These are phyloP conservation scores for Prillingera fragicola DNA, from an alignment of 1,284 basidiomycete genomes.

Conservation along the genomic window DNA sequence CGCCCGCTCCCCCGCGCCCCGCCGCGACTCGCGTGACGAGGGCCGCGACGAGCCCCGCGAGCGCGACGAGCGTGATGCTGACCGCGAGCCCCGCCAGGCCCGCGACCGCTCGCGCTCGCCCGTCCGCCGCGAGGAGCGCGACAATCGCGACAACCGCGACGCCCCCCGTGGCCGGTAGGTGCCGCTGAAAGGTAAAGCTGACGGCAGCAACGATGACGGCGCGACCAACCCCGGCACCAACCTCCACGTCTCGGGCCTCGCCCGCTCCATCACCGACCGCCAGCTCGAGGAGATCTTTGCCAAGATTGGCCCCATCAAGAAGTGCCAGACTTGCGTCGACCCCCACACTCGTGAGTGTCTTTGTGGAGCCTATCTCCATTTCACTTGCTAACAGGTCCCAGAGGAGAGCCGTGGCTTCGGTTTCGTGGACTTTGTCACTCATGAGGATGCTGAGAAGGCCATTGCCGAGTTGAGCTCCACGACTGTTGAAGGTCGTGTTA, in stretches of 20 bases:
- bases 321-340: constrained; percentile 93
- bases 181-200: background rate
- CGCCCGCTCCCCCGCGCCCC: constrained; percentile 20
- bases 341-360: constrained; percentile 69
- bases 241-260: constrained; percentile 86
- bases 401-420: constrained; percentile 91
- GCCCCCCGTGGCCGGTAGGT: constrained; percentile 21
- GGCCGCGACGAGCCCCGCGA: constrained; percentile 6
- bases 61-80: constrained; percentile 6
- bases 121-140: constrained; percentile 28
- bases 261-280: constrained; percentile 70
- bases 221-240: constrained; percentile 86
- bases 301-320: constrained; percentile 76
- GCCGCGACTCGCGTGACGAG: no score
- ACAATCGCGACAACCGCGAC: constrained; percentile 7
- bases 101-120: constrained; percentile 12
- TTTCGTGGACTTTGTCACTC: constrained; percentile 89
- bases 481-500: constrained; percentile 76
- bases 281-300: constrained; percentile 82
- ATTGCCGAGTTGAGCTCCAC: constrained; percentile 75
- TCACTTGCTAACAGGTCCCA: constrained; percentile 8
- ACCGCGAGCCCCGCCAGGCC: constrained; percentile 9
- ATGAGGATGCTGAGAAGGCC: constrained; percentile 82
- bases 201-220: constrained; percentile 43
- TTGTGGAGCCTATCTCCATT: background rate